Percentiles rank a stretch among this genome's conserved stretches.
Evolutionary conservation across 1,139 yeast genomes (phyloP).

Genomic region (Diutina mesorugosa): DNA sequence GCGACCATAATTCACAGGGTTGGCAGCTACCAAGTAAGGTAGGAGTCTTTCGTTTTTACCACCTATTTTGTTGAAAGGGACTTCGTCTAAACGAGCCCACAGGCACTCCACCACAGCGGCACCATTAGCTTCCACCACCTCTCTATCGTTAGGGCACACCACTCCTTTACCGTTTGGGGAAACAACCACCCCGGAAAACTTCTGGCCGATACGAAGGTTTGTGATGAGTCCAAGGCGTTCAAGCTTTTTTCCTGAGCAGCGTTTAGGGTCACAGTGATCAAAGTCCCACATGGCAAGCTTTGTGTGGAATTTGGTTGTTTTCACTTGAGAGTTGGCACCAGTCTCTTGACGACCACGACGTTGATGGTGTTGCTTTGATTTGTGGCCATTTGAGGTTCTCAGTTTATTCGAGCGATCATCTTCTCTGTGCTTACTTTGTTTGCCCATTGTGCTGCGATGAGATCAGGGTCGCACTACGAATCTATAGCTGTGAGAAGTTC

Average conservation of each 20-base stretch:
- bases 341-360: conserved; percentile 37
- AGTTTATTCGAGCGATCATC: conserved; percentile 25
- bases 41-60: conserved; percentile 79
- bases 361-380: conserved; percentile 38
- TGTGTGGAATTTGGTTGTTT: conserved; percentile 40
- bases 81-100: conserved; percentile 93
- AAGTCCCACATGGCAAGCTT: conserved; percentile 90
- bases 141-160: conserved; percentile 81
- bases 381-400: conserved; percentile 43
- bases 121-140: conserved; percentile 67
- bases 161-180: conserved; percentile 88
- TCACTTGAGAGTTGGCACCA: conserved; percentile 10
- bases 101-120: conserved; percentile 98
- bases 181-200: conserved; percentile 80
- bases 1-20: conserved; percentile 91
- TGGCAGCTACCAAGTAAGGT: conserved; percentile 92
- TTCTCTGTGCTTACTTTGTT: conserved; percentile 49
- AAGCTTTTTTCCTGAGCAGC: conserved; percentile 92
- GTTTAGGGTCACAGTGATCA: conserved; percentile 96
- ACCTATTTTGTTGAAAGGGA: conserved; percentile 88
- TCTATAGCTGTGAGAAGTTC: too few relatives aligned
- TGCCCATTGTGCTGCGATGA: conserved; percentile 31
- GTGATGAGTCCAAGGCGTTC: conserved; percentile 80
- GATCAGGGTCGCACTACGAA: neutral
- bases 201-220: conserved; percentile 76